These are phyloP conservation scores for Podaxis sp. DNA, from an alignment of 768 basidiomycete genomes.

Conservation along the genomic window DNA sequence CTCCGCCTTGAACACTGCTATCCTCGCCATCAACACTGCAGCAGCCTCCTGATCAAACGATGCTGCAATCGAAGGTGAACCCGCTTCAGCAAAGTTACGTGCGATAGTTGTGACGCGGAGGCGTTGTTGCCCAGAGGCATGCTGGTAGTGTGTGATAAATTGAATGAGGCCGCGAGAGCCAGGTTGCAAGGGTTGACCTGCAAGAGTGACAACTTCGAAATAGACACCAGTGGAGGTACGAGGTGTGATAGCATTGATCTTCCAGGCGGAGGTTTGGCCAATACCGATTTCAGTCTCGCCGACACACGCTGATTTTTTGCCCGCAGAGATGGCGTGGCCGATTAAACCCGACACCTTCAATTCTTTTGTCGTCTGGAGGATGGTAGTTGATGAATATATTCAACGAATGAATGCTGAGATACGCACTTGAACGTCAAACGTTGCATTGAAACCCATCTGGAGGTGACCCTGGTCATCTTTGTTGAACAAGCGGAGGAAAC, in stretches of 20 bases:
- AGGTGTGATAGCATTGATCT: conserved; percentile 87
- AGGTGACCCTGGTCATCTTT: conserved; percentile 92
- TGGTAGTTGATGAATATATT: not conserved
- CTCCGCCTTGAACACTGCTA: conserved; percentile 99
- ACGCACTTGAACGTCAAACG: conserved; percentile 91
- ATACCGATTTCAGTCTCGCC: conserved; percentile 99
- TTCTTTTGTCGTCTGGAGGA: conserved; percentile 89
- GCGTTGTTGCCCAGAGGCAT: conserved; percentile 92
- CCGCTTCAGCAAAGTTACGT: conserved; percentile 95
- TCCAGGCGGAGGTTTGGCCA: conserved; percentile 98
- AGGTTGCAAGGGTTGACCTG: conserved; percentile 87
- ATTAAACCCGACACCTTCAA: conserved; percentile 98
- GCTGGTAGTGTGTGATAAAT: conserved; percentile 98
- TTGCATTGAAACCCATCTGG: conserved; percentile 98
- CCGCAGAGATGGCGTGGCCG: conserved; percentile 95
- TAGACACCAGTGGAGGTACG: conserved; percentile 89
- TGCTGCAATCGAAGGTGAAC: conserved; percentile 88
- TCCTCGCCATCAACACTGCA: conserved; percentile 97
- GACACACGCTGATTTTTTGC: conserved; percentile 94
- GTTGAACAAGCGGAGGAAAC: conserved; percentile 88
- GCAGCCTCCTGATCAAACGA: conserved; percentile 98
- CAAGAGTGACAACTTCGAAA: conserved; percentile 98
- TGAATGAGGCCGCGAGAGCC: conserved; percentile 94
- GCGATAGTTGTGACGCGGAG: conserved; percentile 98
- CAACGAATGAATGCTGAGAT: not conserved